These are phyloP conservation scores for Trichoderma guizhouense DNA, from an alignment of 2,329 filamentous ascomycete species.

Conservation along the genomic window DNA sequence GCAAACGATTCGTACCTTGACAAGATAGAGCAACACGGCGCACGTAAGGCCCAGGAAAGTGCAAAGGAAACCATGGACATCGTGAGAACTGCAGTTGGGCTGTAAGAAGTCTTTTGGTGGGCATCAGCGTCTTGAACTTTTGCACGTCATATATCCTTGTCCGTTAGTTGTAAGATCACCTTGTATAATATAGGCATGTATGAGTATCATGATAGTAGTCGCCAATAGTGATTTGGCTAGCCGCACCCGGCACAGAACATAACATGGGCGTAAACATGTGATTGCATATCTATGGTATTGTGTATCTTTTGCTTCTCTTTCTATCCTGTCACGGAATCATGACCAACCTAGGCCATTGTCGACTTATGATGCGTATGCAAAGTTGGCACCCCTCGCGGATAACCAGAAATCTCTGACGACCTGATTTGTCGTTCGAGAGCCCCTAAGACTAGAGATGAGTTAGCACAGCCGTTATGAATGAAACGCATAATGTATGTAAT, in stretches of 20 bases:
- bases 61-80: slow-evolving; percentile 57
- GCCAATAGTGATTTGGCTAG: neutral
- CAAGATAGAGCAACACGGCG: slow-evolving; percentile 56
- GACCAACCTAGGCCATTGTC: neutral
- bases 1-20: slow-evolving; percentile 52
- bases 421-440: slow-evolving; percentile 61
- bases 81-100: slow-evolving; percentile 51
- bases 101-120: slow-evolving; percentile 29
- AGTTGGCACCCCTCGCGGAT: slow-evolving; percentile 59
- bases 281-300: neutral
- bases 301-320: neutral
- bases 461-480: neutral
- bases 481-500: neutral
- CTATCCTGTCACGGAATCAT: neutral
- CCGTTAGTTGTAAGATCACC: neutral
- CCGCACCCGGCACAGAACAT: neutral
- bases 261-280: neutral
- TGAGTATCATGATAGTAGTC: neutral
- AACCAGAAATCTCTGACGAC: slow-evolving; percentile 72
- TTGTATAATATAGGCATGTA: neutral
- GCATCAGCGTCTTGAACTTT: neutral
- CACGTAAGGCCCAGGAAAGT: slow-evolving; percentile 56
- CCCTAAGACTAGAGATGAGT: slow-evolving; percentile 53
- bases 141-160: neutral
- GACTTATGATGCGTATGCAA: slow-evolving; percentile 55